Evolutionary conservation across 1,139 yeast species (phyloP), one percentile per base, ranked within the genome.

Genomic region (Kodamaea alishanica): DNA sequence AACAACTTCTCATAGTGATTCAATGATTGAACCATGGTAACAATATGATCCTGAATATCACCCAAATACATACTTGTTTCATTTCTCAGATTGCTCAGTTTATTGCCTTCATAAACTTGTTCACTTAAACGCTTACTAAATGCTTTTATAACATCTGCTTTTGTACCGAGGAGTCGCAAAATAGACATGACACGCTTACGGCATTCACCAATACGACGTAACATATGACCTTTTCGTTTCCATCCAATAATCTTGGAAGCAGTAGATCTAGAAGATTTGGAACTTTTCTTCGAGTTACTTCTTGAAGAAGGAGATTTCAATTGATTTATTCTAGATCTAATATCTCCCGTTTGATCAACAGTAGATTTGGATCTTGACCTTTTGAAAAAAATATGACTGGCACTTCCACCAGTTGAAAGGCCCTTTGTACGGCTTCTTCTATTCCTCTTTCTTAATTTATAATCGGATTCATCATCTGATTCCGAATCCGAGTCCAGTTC

Each of bases 101-200:
- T 54, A 46, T 42, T 46, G 37, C 10, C 37, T 39, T 40, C 54
- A 28, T 81, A 87, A 77, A 88, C 80, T 34, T 79, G 82, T 51
- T 90, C 97, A 50, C 82, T 84, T 56, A 94, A 88, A 41, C 97
- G 67, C 58, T 92, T 92, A 39, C 95, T 83, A 57, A 92, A 90
- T 0, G 97, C 97, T 56, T 86, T 87, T 48, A 92, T 88, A 12
- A 92, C 98, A 62, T 92, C 98, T 0, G 97, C 97, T 61, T 92
- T 92, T 37, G 90, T 83, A 4, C 96, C 95, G 34, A 92, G 63
- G 37, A 92, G 70, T 41, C 98, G 68, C 46, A 89, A 67, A 25
- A 92, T 74, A 26, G 95, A 83, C 97, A 90, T 92, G 2, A 92
- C 97, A 38, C 96, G 70, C 58, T 89, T 89, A 44, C 98, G 81